Conservation (phyloP, 352 stramenopile species). For the Elongisporangium undulatum region DNA sequence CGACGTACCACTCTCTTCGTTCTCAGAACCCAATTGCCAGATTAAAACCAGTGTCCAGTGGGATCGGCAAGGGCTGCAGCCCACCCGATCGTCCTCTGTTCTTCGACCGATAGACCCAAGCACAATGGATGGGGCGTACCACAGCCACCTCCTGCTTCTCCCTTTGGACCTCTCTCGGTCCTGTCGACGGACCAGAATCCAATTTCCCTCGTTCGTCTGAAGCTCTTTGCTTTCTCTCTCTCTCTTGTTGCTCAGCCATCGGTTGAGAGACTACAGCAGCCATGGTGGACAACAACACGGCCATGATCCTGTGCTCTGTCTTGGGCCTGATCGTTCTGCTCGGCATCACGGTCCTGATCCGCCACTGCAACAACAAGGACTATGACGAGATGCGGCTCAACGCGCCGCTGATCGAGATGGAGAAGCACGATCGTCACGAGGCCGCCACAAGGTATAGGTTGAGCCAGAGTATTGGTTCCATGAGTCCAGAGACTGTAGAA, state of each 20-base stretch:
- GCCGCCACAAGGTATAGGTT: background rate
- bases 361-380: background rate
- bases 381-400: background rate
- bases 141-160: background rate
- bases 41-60: background rate
- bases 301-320: slow-evolving; percentile 7
- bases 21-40: background rate
- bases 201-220: background rate
- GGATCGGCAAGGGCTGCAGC: background rate
- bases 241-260: background rate
- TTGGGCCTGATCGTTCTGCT: background rate
- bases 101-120: background rate
- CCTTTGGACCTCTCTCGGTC: background rate
- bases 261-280: background rate
- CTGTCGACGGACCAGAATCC: background rate
- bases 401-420: background rate
- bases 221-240: too few species aligned
- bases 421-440: background rate
- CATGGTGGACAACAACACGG: slow-evolving; percentile 2
- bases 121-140: background rate
- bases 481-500: too few species aligned
- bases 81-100: background rate
- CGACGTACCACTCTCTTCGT: background rate
- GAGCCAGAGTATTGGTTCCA: background rate
- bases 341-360: background rate